Percentiles rank a stretch among this genome's conserved stretches.
Evolutionary conservation across 2,329 filamentous ascomycete genomes (phyloP).

Genomic region (Sporothrix schenckii): DNA sequence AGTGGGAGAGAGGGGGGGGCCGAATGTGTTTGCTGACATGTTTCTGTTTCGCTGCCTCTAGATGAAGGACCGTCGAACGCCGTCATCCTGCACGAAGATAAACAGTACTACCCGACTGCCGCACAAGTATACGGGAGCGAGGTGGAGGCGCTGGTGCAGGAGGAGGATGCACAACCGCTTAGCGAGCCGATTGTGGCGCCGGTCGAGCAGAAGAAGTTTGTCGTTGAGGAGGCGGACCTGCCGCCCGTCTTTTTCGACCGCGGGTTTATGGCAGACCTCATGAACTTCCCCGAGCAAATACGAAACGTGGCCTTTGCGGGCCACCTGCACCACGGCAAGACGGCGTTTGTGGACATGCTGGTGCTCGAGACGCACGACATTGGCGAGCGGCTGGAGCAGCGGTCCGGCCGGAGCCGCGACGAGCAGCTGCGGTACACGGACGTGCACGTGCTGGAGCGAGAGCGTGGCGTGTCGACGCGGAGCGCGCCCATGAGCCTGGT

Average conservation of each 20-base stretch:
- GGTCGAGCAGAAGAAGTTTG: constrained; percentile 93
- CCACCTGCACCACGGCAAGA: constrained; percentile 96
- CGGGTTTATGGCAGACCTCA: constrained; percentile 90
- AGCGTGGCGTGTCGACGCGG: constrained; percentile 90
- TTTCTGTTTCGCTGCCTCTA: constrained; percentile 37
- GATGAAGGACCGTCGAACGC: constrained; percentile 91
- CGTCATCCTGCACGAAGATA: constrained; percentile 97
- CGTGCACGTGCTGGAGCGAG: constrained; percentile 82
- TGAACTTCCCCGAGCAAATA: constrained; percentile 94
- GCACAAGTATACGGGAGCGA: constrained; percentile 92
- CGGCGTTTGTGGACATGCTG: constrained; percentile 96
- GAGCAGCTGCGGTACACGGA: constrained; percentile 96
- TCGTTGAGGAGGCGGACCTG: constrained; percentile 86
- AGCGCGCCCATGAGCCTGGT: constrained; percentile 92
- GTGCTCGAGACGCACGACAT: constrained; percentile 95
- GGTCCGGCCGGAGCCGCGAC: constrained; percentile 78
- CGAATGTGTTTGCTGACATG: too few relatives aligned
- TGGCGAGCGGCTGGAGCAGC: constrained; percentile 73
- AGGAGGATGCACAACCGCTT: constrained; percentile 93
- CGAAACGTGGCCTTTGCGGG: constrained; percentile 90
- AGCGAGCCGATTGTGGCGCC: constrained; percentile 92
- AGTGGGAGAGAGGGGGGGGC: too few relatives aligned
- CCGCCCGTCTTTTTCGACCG: constrained; percentile 86
- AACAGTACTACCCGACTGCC: constrained; percentile 98
- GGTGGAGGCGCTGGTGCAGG: constrained; percentile 93